Conservation (phyloP, 2,329 filamentous ascomycete genomes). For the Niveomyces coronatus region DNA sequence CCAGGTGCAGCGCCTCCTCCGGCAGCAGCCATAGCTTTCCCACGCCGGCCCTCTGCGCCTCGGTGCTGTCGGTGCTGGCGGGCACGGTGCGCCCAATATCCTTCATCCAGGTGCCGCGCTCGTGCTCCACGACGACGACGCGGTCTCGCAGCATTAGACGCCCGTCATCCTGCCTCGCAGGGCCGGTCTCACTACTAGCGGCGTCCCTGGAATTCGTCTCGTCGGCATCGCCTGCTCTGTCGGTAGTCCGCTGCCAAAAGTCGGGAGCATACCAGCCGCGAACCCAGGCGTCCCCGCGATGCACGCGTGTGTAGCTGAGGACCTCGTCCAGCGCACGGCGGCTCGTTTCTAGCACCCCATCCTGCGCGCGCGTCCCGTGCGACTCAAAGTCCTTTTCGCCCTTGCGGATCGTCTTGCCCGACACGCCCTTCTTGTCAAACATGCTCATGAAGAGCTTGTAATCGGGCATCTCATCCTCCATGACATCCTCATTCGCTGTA, state of each 20-base stretch:
- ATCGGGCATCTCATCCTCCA: conserved; percentile 76
- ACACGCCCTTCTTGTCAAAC: conserved; percentile 39
- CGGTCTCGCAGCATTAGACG: conserved; percentile 31
- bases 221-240: neutral
- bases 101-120: conserved; percentile 62
- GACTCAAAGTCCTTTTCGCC: conserved; percentile 97
- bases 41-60: conserved; percentile 34
- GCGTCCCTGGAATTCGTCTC: conserved; percentile 13
- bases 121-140: conserved; percentile 59
- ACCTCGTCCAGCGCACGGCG: conserved; percentile 84
- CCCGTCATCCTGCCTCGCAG: conserved; percentile 14
- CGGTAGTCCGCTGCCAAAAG: conserved; percentile 29
- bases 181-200: neutral
- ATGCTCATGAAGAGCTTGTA: conserved; percentile 61
- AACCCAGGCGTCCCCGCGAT: conserved; percentile 54
- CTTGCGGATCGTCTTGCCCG: conserved; percentile 64
- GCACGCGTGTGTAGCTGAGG: conserved; percentile 64
- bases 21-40: conserved; percentile 74
- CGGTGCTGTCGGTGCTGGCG: conserved; percentile 32
- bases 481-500: conserved; percentile 41
- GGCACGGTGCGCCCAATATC: conserved; percentile 61
- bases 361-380: conserved; percentile 77
- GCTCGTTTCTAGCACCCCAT: conserved; percentile 66
- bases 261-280: conserved; percentile 67
- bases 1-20: conserved; percentile 80